phyloP scores from a whole-genome alignment of 176 grass and related monocot genomes.

The Lolium rigidum region DNA sequence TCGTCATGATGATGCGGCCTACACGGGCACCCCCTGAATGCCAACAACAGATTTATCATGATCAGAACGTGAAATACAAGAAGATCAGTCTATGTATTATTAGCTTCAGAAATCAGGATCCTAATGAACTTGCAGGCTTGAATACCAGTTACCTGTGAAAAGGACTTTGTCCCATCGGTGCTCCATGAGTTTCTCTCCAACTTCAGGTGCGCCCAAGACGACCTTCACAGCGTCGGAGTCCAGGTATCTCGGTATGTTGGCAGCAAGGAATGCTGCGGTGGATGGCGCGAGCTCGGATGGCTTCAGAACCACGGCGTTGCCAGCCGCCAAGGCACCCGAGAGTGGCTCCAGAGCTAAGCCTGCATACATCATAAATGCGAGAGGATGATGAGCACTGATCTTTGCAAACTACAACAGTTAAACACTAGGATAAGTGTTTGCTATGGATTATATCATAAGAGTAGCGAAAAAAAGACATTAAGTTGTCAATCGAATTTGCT shows the following conservation, averaged over 20 bases:
- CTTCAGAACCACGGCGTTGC: constrained; percentile 75
- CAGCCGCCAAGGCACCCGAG: constrained; percentile 76
- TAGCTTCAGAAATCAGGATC: not conserved
- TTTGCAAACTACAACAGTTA: not conserved
- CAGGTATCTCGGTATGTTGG: constrained; percentile 65
- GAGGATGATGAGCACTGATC: not conserved
- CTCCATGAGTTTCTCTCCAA: constrained; percentile 74
- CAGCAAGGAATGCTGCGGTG: constrained; percentile 60
- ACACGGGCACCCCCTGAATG: constrained; percentile 60
- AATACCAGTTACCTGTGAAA: constrained; percentile 64
- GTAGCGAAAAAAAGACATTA: too few species aligned
- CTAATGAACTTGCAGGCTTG: not conserved
- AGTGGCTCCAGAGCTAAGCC: constrained; percentile 72
- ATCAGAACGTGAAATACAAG: not conserved
- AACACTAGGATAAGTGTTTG: not conserved
- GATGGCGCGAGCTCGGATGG: constrained; percentile 79
- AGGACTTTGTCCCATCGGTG: constrained; percentile 91
- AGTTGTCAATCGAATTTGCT: not conserved
- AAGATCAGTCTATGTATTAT: not conserved
- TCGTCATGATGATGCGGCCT: constrained; percentile 69
- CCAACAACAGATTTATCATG: not conserved
- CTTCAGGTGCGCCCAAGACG: constrained; percentile 59
- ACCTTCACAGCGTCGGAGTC: constrained; percentile 74
- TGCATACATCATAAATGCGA: not conserved
- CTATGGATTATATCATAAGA: not conserved